Evolutionary conservation across 768 basidiomycete species (phyloP), one percentile per base, ranked within the genome.

Genomic region (Mrakia gelida): DNA sequence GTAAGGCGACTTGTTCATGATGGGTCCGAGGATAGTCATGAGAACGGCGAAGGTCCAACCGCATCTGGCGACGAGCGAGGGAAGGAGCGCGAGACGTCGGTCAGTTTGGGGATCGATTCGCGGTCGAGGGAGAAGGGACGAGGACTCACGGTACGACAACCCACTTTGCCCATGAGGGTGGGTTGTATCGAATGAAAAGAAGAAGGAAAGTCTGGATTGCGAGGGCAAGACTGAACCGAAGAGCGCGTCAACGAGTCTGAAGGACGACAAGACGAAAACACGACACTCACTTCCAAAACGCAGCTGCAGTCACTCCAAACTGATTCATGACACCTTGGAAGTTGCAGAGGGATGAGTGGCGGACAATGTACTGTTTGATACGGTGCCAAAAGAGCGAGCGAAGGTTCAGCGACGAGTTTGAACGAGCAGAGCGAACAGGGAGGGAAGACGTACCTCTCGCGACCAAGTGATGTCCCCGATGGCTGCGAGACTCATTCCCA

Each of bases 21-120:
- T 7, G 6, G 67, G 67, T 38, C 67, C 67, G 21, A 70, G 34
- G 38, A 70, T n/a, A 8, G 67, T 70, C 67, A 70, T 70, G 21
- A 70, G 34, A 65, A 30, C 5, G 34, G 30, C 28, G 63, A 65
- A 65, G 16, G 18, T 21, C 62, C 62, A 65, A 3, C 34, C 65
- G 32, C 15, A 16, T 3, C 11, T 15, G 11, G 45, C 7, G 45
- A 45, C 45, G 45, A 10, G 5, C 45, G 15, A 10, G 5, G 15
- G 45, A 21, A 52, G 49, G 45, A 16, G 45, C 4, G 5, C 2
- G 45, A 45, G 45, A 45, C n/a, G n/a, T n/a, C n/a, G 45, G 15
- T 38, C 38, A 38, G 38, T 38, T 38, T 8, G 38, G 8, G 3
- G 38, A 38, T 3, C n/a, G 8, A 38, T 38, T 38, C 38, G 38